Evolutionary conservation across 2,329 filamentous ascomycete species (phyloP).

Genomic region (Epichloe sylvatica): DNA sequence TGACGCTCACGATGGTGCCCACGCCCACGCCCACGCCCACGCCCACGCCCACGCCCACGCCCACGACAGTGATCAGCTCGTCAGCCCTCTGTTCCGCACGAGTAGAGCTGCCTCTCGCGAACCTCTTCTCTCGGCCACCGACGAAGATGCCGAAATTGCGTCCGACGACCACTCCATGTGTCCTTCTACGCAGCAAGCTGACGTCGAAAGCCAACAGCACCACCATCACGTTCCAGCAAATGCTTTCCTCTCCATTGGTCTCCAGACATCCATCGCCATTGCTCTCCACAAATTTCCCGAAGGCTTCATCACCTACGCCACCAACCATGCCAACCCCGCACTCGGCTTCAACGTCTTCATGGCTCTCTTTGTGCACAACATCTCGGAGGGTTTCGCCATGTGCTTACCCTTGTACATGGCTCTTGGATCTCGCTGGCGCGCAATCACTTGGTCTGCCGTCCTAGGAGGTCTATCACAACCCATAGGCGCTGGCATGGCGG

Average conservation of each 20-base stretch:
- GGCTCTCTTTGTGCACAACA: constrained; percentile 94
- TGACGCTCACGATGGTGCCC: constrained; percentile 8
- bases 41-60: too few relatives aligned
- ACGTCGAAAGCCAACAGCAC: constrained; percentile 45
- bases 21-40: too few relatives aligned
- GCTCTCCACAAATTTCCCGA: constrained; percentile 91
- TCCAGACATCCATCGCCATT: constrained; percentile 91
- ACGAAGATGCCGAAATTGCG: constrained; percentile 12
- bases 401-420: constrained; percentile 87
- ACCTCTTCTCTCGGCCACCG: constrained; percentile 15
- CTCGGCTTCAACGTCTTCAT: constrained; percentile 89
- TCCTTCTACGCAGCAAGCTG: constrained; percentile 21
- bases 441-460: constrained; percentile 71
- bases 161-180: constrained; percentile 12
- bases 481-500: constrained; percentile 69
- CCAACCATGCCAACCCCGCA: constrained; percentile 84
- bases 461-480: constrained; percentile 82
- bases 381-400: constrained; percentile 92
- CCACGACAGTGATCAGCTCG: constrained; percentile 12
- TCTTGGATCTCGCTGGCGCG: constrained; percentile 61
- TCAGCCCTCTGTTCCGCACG: constrained; percentile 22
- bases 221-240: constrained; percentile 95
- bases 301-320: constrained; percentile 81
- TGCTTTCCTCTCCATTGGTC: constrained; percentile 83
- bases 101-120: constrained; percentile 28